These are phyloP conservation scores for Colletotrichum paranaense DNA, from an alignment of 2,329 filamentous ascomycete species.

Conservation along the genomic window DNA sequence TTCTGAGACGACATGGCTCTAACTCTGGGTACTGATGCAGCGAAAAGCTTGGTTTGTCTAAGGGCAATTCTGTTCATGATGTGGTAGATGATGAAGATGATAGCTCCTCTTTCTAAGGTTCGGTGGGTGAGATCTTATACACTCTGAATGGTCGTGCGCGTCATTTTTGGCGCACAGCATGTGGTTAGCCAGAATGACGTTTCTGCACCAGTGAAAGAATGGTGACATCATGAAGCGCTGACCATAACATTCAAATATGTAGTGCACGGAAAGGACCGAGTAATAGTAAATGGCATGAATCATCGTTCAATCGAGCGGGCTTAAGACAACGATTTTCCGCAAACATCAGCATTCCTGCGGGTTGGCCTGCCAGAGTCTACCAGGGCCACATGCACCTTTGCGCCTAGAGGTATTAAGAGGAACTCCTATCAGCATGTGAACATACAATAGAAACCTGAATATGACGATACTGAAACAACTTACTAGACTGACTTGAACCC, in stretches of 20 bases:
- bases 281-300: background rate
- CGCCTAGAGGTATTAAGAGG: background rate
- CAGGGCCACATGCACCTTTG: background rate
- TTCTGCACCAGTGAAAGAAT: background rate
- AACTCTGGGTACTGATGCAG: background rate
- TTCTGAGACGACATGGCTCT: slow-evolving; percentile 24
- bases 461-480: background rate
- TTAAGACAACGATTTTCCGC: background rate
- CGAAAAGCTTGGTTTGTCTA: background rate
- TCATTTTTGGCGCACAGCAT: slow-evolving; percentile 15
- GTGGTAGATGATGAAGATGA: background rate
- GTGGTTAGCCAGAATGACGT: slow-evolving; percentile 15
- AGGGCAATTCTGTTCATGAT: background rate
- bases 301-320: background rate
- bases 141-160: background rate
- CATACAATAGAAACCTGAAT: background rate
- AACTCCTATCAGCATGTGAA: background rate
- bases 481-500: too few relatives aligned
- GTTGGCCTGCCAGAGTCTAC: background rate
- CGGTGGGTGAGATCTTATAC: background rate
- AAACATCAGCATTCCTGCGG: background rate
- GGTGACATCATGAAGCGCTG: slow-evolving; percentile 25
- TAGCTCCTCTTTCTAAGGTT: rapidly evolving
- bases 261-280: background rate
- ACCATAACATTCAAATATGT: background rate